phyloP scores from a whole-genome alignment of 805 yeast species.

The Millerozyma acaciae region DNA sequence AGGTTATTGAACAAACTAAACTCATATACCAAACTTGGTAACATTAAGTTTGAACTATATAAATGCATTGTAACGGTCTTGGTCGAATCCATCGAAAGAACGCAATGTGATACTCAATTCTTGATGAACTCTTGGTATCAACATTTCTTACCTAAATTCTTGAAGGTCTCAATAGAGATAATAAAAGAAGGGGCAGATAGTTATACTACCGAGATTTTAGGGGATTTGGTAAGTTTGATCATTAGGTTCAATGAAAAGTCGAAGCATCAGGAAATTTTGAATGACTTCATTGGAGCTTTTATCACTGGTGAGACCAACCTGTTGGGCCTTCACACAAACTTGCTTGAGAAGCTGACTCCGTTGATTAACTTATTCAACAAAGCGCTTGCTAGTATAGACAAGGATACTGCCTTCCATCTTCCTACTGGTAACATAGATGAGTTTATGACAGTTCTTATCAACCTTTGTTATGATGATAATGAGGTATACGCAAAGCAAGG shows the following conservation, averaged over 20 bases:
- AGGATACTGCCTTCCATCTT: conserved; percentile 19
- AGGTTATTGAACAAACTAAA: conserved; percentile 41
- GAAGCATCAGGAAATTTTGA: conserved; percentile 45
- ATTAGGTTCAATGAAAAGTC: conserved; percentile 33
- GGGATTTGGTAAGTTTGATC: conserved; percentile 40
- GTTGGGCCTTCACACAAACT: conserved; percentile 10
- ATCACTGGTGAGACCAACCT: conserved; percentile 13
- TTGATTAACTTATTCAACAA: conserved; percentile 41
- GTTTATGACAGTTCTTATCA: conserved; percentile 8
- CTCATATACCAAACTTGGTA: neutral
- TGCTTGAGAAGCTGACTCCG: conserved; percentile 24
- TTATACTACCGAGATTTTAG: conserved; percentile 32
- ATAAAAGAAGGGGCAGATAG: conserved; percentile 10
- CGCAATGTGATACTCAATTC: conserved; percentile 29
- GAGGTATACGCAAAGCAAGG: conserved; percentile 43
- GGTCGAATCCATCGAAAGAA: conserved; percentile 23
- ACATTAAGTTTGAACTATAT: conserved; percentile 6
- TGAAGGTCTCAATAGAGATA: conserved; percentile 10
- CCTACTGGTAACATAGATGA: conserved; percentile 2
- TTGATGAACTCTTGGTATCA: conserved; percentile 41
- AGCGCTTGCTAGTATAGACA: conserved; percentile 52
- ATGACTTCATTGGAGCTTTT: conserved; percentile 36
- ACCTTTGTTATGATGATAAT: conserved; percentile 6
- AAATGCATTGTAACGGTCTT: conserved; percentile 19
- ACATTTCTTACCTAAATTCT: conserved; percentile 40